phyloP scores from a whole-genome alignment of 148 eudicot species.

The Amaranthus hypochondriacus region DNA sequence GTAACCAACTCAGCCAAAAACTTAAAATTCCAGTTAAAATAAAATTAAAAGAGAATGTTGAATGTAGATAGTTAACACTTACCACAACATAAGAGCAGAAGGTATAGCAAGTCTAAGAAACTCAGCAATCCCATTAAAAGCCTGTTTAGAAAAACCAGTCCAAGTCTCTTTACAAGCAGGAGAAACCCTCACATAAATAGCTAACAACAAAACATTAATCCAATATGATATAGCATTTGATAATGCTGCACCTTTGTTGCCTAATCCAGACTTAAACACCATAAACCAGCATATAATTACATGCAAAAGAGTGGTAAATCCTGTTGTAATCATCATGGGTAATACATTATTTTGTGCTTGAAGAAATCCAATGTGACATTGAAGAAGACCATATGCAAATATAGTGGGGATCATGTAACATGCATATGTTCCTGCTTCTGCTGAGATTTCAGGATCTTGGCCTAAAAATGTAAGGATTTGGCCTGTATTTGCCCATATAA shows the following conservation, averaged over 20 bases:
- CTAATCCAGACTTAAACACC: conserved; percentile 48
- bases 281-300: conserved; percentile 48
- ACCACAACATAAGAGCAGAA: conserved; percentile 61
- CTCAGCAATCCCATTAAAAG: conserved; percentile 31
- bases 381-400: conserved; percentile 48
- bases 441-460: conserved; percentile 57
- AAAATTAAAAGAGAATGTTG: too few relatives aligned
- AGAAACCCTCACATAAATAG: conserved; percentile 39
- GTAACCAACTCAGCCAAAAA: neutral
- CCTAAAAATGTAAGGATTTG: conserved; percentile 37
- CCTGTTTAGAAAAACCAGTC: conserved; percentile 53
- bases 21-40: neutral
- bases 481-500: conserved; percentile 47
- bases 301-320: conserved; percentile 42
- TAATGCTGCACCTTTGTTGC: conserved; percentile 57
- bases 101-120: conserved; percentile 52
- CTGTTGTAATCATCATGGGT: conserved; percentile 58
- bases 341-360: conserved; percentile 57
- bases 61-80: neutral
- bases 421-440: conserved; percentile 48
- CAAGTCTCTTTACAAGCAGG: conserved; percentile 52
- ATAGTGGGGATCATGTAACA: conserved; percentile 50
- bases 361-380: conserved; percentile 46
- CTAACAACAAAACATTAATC: conserved; percentile 40
- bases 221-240: conserved; percentile 55